Evolutionary conservation across 2,329 filamentous ascomycete genomes (phyloP).

Genomic region (Venturia pyrina): DNA sequence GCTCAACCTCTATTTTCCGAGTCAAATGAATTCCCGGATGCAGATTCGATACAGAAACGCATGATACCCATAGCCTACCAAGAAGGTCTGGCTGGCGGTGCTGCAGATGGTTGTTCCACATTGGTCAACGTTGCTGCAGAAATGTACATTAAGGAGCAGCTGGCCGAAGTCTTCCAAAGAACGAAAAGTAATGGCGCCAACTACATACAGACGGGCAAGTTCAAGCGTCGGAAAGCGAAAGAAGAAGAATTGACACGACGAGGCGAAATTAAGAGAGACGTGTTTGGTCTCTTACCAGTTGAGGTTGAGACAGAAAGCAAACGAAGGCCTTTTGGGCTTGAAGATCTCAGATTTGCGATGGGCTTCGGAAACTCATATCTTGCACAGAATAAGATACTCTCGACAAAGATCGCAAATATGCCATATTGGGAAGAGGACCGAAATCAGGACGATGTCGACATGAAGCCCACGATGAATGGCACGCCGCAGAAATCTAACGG

Average conservation of each 20-base stretch:
- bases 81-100: constrained; percentile 47
- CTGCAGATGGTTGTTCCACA: constrained; percentile 44
- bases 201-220: constrained; percentile 65
- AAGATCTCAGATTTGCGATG: constrained; percentile 67
- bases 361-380: constrained; percentile 67
- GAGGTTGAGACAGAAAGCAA: constrained; percentile 69
- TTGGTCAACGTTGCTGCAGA: constrained; percentile 52
- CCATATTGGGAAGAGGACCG: constrained; percentile 2
- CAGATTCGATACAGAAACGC: constrained; percentile 45
- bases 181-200: constrained; percentile 45
- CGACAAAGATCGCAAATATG: constrained; percentile 3
- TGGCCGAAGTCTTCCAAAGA: constrained; percentile 44
- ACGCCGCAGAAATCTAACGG: background rate
- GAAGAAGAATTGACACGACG: constrained; percentile 62
- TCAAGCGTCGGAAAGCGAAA: constrained; percentile 59
- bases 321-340: constrained; percentile 62
- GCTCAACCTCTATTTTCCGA: constrained; percentile 50
- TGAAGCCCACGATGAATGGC: background rate
- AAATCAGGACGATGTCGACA: background rate
- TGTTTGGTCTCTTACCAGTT: constrained; percentile 67
- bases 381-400: constrained; percentile 36
- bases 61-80: constrained; percentile 59
- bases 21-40: constrained; percentile 52
- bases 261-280: constrained; percentile 57
- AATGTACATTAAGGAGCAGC: constrained; percentile 52